phyloP scores from a whole-genome alignment of 768 basidiomycete species.

The Calocybe gangraenosa region DNA sequence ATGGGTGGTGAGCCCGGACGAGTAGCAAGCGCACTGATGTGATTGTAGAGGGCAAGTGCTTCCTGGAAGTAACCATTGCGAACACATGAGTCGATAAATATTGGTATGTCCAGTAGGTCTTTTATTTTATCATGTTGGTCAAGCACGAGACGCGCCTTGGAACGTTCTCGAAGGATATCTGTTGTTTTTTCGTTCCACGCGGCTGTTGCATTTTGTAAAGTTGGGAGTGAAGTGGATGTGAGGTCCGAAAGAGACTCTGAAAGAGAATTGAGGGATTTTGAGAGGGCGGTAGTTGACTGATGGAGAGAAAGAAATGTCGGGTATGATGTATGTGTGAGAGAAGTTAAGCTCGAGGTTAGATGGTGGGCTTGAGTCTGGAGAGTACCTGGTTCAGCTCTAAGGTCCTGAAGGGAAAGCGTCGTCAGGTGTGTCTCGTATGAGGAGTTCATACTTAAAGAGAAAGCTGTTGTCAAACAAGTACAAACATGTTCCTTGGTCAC shows the following conservation, averaged over 20 bases:
- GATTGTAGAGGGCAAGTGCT: constrained; percentile 79
- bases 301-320: constrained; percentile 90
- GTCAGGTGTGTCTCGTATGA: constrained; percentile 66
- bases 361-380: constrained; percentile 85
- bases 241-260: constrained; percentile 70
- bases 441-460: constrained; percentile 9
- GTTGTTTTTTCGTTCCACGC: constrained; percentile 74
- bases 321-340: constrained; percentile 87
- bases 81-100: constrained; percentile 90
- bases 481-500: constrained; percentile 12
- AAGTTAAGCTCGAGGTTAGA: constrained; percentile 84
- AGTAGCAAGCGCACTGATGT: constrained; percentile 51
- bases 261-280: constrained; percentile 68
- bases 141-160: constrained; percentile 77
- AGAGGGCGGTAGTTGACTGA: constrained; percentile 68
- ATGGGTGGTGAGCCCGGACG: constrained; percentile 44
- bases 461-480: constrained; percentile 7
- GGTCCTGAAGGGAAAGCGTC: constrained; percentile 57
- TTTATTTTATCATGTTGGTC: constrained; percentile 93
- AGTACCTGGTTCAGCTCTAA: constrained; percentile 69
- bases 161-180: constrained; percentile 66
- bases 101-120: constrained; percentile 86
- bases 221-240: constrained; percentile 63
- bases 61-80: constrained; percentile 91
- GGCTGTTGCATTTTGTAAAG: constrained; percentile 68